Evolutionary conservation across 2,329 filamentous ascomycete genomes (phyloP).

Genomic region (Trichoderma gracile): DNA sequence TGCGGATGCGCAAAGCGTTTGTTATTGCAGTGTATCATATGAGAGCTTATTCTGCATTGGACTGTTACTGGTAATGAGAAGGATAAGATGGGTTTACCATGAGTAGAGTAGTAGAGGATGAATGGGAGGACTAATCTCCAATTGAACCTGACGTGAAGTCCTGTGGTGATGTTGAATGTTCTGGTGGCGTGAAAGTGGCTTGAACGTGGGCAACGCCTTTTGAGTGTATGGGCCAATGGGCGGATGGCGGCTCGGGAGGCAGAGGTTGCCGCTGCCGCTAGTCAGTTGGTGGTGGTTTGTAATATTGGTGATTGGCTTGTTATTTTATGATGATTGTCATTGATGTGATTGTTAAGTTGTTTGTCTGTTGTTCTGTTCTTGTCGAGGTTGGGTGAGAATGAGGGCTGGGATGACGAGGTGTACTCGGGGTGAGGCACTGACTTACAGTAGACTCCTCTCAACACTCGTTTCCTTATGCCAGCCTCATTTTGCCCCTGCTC

Average conservation of each 20-base stretch:
- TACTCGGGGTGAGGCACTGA: too few relatives aligned
- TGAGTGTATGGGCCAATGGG: background rate
- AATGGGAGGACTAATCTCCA: constrained; percentile 10
- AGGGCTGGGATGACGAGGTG: too few relatives aligned
- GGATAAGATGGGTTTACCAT: constrained; percentile 18
- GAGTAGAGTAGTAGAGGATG: constrained; percentile 24
- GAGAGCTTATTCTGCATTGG: constrained; percentile 23
- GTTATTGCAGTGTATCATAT: constrained; percentile 25
- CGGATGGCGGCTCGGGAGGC: constrained; percentile 18
- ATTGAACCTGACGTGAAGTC: background rate
- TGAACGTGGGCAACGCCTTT: background rate
- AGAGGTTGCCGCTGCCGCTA: constrained; percentile 17
- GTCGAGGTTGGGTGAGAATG: too few relatives aligned
- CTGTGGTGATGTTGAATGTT: background rate
- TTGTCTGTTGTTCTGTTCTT: too few relatives aligned
- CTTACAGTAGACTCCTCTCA: too few relatives aligned
- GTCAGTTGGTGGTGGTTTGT: background rate
- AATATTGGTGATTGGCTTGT: background rate
- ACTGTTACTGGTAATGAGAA: constrained; percentile 22
- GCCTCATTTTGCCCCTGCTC: too few relatives aligned
- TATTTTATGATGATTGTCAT: background rate
- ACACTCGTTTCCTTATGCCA: too few relatives aligned
- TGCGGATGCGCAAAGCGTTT: constrained; percentile 9
- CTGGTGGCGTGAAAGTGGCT: background rate
- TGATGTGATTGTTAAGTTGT: background rate